Percentiles rank a stretch among this genome's conserved stretches.
Evolutionary conservation across 179 eudicot genomes (phyloP).

Genomic region (Corrigiola litoralis): DNA sequence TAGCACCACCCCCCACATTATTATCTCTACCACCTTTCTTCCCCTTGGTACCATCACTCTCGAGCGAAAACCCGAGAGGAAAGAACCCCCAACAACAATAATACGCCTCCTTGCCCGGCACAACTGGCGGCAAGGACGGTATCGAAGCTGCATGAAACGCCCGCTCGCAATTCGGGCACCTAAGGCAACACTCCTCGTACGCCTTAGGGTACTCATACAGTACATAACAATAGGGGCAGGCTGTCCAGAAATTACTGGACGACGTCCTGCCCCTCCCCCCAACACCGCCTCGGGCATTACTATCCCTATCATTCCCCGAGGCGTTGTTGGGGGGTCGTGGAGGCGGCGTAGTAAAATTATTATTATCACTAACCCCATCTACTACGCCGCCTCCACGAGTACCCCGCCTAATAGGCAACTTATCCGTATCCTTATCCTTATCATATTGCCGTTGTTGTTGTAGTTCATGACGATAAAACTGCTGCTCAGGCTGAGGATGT

Average conservation of each 20-base stretch:
- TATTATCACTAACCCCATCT: background rate
- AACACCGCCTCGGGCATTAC: background rate
- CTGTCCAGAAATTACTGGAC: constrained; percentile 58
- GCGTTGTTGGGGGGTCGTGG: background rate
- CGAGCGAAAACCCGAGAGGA: constrained; percentile 52
- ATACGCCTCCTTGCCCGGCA: constrained; percentile 79
- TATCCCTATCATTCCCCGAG: background rate
- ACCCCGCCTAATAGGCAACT: constrained; percentile 51
- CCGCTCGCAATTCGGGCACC: constrained; percentile 67
- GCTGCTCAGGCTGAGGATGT: background rate
- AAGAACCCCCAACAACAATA: constrained; percentile 87
- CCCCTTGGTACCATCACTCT: background rate
- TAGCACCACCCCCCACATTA: background rate
- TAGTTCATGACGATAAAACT: too few species aligned
- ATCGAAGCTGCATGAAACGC: constrained; percentile 58
- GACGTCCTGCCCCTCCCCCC: background rate
- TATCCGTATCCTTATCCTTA: constrained; percentile 23
- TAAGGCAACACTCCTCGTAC: constrained; percentile 61
- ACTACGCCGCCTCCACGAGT: constrained; percentile 1
- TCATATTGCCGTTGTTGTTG: too few species aligned
- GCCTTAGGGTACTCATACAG: constrained; percentile 63
- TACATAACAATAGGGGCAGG: constrained; percentile 82
- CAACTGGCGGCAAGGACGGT: constrained; percentile 55
- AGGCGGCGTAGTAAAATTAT: background rate
- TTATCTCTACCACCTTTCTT: constrained; percentile 4